A percentile compares a stretch with the other conserved stretches of the same genome.
Conservation (phyloP, 306 rosid species). For the Prunus mira region DNA sequence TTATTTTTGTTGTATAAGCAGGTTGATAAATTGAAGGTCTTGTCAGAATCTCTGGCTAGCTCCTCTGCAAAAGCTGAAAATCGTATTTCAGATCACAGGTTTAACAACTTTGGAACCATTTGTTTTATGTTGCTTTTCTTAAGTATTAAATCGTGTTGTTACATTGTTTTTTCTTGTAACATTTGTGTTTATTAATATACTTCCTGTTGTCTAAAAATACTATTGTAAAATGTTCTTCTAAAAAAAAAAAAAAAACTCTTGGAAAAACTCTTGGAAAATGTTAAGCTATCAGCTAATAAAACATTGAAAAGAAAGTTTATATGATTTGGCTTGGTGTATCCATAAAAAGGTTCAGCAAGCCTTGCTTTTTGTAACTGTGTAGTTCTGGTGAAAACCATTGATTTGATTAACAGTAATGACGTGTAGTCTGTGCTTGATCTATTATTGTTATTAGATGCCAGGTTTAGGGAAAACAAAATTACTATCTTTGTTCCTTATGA, state of each 20-base stretch:
- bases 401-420: not conserved
- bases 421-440: not conserved
- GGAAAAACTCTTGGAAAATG: not conserved
- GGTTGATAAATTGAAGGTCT: constrained; percentile 95
- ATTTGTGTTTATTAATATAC: not conserved
- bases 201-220: not conserved
- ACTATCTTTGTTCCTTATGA: constrained; percentile 3
- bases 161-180: not conserved
- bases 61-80: constrained; percentile 89
- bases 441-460: constrained; percentile 20
- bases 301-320: not conserved
- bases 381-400: not conserved
- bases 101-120: constrained; percentile 9
- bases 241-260: no score
- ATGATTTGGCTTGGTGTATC: not conserved
- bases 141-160: constrained; percentile 2
- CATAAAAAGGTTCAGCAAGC: not conserved
- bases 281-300: not conserved
- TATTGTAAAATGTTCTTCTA: not conserved
- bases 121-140: not conserved
- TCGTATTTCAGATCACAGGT: constrained; percentile 94
- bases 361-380: not conserved
- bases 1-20: constrained; percentile 31
- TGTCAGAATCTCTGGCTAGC: constrained; percentile 88
- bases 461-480: not conserved